These are phyloP conservation scores for Lupinus albus DNA, from an alignment of 306 rosid genomes.

Conservation along the genomic window DNA sequence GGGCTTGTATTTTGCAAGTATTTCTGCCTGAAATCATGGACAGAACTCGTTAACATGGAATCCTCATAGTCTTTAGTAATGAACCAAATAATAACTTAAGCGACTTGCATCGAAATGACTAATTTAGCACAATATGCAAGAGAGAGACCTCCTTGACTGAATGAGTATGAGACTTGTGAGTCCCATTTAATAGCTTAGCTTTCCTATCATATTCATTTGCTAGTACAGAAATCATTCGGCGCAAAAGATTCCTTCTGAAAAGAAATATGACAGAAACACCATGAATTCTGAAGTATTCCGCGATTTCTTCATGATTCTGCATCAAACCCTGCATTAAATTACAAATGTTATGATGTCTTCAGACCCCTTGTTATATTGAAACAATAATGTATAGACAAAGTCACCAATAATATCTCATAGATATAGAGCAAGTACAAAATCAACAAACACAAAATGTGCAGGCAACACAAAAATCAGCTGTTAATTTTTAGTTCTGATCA, in stretches of 20 bases:
- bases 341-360: slow-evolving; percentile 16
- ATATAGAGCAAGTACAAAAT: slow-evolving; percentile 4
- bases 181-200: slow-evolving; percentile 76
- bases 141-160: slow-evolving; percentile 78
- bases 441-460: slow-evolving; percentile 8
- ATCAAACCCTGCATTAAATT: slow-evolving; percentile 74
- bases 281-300: slow-evolving; percentile 67
- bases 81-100: slow-evolving; percentile 18
- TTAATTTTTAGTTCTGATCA: neutral
- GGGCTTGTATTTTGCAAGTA: slow-evolving; percentile 93
- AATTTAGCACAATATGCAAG: neutral
- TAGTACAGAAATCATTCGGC: slow-evolving; percentile 86
- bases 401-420: slow-evolving; percentile 5
- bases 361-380: neutral
- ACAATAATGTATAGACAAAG: slow-evolving; percentile 27
- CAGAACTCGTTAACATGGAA: slow-evolving; percentile 31
- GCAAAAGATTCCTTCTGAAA: slow-evolving; percentile 92
- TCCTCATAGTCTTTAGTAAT: slow-evolving; percentile 11
- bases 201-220: slow-evolving; percentile 83
- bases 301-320: slow-evolving; percentile 80
- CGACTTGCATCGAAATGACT: neutral
- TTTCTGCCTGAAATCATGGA: slow-evolving; percentile 72
- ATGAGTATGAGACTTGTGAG: slow-evolving; percentile 98
- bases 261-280: slow-evolving; percentile 89
- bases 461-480: slow-evolving; percentile 11